phyloP scores from a whole-genome alignment of 2,329 filamentous ascomycete species.

The Cephalotrichum gorgonifer region DNA sequence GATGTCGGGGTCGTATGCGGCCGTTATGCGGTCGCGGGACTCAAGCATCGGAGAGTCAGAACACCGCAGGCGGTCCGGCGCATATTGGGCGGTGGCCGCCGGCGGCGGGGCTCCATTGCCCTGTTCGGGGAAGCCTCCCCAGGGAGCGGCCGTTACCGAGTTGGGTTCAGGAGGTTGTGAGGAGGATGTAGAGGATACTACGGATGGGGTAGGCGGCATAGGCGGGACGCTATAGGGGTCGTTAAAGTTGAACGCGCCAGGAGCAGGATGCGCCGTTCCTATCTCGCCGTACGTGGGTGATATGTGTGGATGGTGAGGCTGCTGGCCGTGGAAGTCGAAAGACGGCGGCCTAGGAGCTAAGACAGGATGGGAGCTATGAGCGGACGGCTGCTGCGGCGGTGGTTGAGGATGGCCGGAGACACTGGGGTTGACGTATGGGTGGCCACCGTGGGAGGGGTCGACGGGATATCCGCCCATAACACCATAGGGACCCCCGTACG shows the following conservation, averaged over 20 bases:
- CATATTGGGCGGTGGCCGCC: not conserved
- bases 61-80: not conserved
- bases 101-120: not conserved
- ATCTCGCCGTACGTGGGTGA: conserved; percentile 6
- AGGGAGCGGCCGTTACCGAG: not conserved
- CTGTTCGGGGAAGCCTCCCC: not conserved
- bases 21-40: not conserved
- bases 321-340: conserved; percentile 20
- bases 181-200: not conserved
- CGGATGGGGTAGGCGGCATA: conserved; percentile 7
- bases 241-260: conserved; percentile 12
- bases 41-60: no score
- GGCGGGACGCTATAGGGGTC: conserved; percentile 8
- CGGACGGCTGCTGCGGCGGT: conserved; percentile 22
- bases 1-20: conserved; percentile 4
- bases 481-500: conserved; percentile 31
- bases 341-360: conserved; percentile 43
- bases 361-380: conserved; percentile 24
- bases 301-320: conserved; percentile 11
- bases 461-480: conserved; percentile 34
- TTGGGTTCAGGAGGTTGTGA: not conserved
- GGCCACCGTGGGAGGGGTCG: conserved; percentile 19
- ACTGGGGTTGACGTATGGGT: conserved; percentile 23
- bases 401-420: conserved; percentile 27
- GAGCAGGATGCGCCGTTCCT: conserved; percentile 5